phyloP scores from a whole-genome alignment of 1,139 yeast genomes.

The Blastobotrys indianensis region DNA sequence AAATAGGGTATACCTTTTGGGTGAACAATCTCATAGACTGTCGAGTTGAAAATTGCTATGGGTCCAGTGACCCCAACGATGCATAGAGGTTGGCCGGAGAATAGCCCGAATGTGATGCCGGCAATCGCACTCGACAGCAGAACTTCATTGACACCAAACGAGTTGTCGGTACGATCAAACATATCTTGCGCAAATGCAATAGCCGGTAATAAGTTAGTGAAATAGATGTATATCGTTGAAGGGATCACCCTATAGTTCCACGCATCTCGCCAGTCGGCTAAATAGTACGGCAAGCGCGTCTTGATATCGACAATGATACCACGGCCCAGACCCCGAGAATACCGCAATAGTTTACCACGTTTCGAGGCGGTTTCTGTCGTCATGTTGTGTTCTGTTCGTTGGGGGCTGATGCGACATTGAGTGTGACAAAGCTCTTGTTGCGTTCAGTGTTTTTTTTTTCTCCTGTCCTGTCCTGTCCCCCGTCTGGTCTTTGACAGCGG shows the following conservation, averaged over 20 bases:
- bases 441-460: neutral
- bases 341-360: neutral
- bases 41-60: conserved; percentile 81
- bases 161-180: conserved; percentile 78
- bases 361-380: neutral
- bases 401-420: neutral
- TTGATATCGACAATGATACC: conserved; percentile 56
- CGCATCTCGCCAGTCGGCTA: conserved; percentile 77
- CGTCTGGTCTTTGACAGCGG: too few relatives aligned
- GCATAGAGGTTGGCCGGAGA: conserved; percentile 87
- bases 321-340: conserved; percentile 39
- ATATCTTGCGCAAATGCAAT: conserved; percentile 95
- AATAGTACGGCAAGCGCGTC: conserved; percentile 58
- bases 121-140: conserved; percentile 79
- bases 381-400: neutral
- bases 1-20: conserved; percentile 66
- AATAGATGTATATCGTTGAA: conserved; percentile 71
- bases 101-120: conserved; percentile 79
- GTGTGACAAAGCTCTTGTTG: neutral
- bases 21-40: conserved; percentile 74
- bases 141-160: conserved; percentile 90
- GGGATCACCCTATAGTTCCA: conserved; percentile 87
- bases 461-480: too few relatives aligned
- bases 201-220: conserved; percentile 87
- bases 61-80: conserved; percentile 98